Base-by-base conservation (phyloP, 257 asterid species). In the Verbena officinalis region DNA sequence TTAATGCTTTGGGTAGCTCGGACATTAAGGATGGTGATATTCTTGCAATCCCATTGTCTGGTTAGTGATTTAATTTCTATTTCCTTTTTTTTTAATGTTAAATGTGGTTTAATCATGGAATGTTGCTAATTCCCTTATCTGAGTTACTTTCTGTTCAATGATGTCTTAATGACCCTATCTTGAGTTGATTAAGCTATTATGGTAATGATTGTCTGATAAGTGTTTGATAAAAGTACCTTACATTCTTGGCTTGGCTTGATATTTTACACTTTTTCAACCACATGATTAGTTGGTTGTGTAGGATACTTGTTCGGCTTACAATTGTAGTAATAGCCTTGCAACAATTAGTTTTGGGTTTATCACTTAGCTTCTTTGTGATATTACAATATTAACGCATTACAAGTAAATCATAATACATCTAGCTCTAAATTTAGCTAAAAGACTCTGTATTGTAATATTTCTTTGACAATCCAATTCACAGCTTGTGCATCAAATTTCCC, bases 401-500 rank as follows among this genome's bases (percentile, higher is more conserved):
- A 48, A 19, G 21, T 58, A 38, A 8, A 5, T 8, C 10, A 19
- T 40, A 33, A 57, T 57, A 16, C 33, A 20, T 40, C 10, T 15
- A 31, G 42, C 12, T 27, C n/a, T 14, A n/a, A 10, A 6, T 23
- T 21, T 24, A 33, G 61, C 45, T 64, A 7, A 13, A 21, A 14
- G 9, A 12, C 36, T 46, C 51, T 23, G 21, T 60, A 36, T 9
- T n/a, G 21, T 60, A 13, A 46, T 22, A 7, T 36, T 36, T 16
- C 5, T 21, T 64, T 15, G 8, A n/a, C 44, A 38, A 23, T 43
- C 31, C 61, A 6, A 64, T 55, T 73, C 78, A 65, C 92, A 94
- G 99, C 99, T 59, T 94, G 99, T 72, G 86, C 96, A 17, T 88
- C 99, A 12, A 86, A 72, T 68, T 90, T 94, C 74, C 89, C 97